Conservation (phyloP, 169 alveolate genomes). For the Eimeria necatrix region DNA sequence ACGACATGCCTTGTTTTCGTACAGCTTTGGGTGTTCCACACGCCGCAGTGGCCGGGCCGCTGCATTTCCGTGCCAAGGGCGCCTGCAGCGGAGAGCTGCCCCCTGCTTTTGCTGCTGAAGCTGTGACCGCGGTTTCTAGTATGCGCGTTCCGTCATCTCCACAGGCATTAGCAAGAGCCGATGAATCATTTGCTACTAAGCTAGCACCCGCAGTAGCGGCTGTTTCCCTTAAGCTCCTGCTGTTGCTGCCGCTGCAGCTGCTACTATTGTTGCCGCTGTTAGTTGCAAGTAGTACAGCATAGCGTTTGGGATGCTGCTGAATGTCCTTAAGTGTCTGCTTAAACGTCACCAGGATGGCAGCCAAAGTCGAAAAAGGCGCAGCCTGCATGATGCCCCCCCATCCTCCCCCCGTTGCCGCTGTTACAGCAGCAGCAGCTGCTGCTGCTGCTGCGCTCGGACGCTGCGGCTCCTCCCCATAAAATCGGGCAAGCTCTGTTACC, state of each 20-base stretch:
- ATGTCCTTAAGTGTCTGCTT: conserved; percentile 62
- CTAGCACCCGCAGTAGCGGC: neutral
- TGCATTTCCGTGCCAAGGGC: conserved; percentile 15
- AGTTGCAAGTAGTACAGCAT: conserved; percentile 68
- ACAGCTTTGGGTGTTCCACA: neutral
- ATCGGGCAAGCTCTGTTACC: conserved; percentile 44
- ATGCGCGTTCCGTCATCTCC: neutral
- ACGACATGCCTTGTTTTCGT: neutral
- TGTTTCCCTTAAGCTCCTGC: neutral
- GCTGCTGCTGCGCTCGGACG: conserved; percentile 43
- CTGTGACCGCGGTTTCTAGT: neutral
- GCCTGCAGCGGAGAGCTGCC: neutral
- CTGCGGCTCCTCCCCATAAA: conserved; percentile 79
- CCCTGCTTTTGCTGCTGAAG: neutral
- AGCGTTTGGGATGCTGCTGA: conserved; percentile 69
- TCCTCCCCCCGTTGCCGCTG: conserved; percentile 45
- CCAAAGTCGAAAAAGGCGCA: conserved; percentile 59
- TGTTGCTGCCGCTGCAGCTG: conserved; percentile 9
- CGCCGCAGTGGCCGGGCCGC: conserved; percentile 12
- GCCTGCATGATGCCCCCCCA: conserved; percentile 46
- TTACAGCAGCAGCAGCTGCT: conserved; percentile 43
- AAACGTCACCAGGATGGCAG: conserved; percentile 44
- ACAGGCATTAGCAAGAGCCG: neutral
- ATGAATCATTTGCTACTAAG: neutral
- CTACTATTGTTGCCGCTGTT: conserved; percentile 25